Conservation (phyloP, 352 stramenopile species). For the Phytophthora pinifolia region DNA sequence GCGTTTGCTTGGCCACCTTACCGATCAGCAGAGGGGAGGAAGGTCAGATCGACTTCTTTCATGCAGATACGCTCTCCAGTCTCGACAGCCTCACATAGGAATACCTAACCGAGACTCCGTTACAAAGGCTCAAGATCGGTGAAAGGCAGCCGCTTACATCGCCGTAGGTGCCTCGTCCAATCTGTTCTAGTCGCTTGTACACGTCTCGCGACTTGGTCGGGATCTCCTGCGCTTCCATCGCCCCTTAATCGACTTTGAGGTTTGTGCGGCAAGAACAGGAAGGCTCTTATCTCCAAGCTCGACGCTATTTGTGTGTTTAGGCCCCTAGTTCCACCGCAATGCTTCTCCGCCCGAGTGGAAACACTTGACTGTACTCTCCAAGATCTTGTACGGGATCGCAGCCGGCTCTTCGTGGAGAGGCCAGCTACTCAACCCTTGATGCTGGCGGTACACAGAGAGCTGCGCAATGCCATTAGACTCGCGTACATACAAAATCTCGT, state of each 20-base stretch:
- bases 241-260: too few species aligned
- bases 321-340: conserved; percentile 21
- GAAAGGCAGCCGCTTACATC: conserved; percentile 38
- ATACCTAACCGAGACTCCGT: conserved; percentile 34
- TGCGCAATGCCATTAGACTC: conserved; percentile 16
- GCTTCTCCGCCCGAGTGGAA: conserved; percentile 40
- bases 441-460: conserved; percentile 48
- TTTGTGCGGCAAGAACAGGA: neutral
- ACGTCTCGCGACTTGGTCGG: conserved; percentile 21
- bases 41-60: conserved; percentile 59
- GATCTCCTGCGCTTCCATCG: conserved; percentile 6
- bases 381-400: conserved; percentile 61
- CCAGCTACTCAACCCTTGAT: conserved; percentile 18
- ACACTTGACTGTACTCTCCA: conserved; percentile 71
- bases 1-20: conserved; percentile 12
- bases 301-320: conserved; percentile 12
- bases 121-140: conserved; percentile 1
- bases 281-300: conserved; percentile 4
- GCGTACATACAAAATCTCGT: neutral
- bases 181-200: conserved; percentile 38
- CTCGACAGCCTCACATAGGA: conserved; percentile 33
- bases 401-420: conserved; percentile 26
- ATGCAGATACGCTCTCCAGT: conserved; percentile 41
- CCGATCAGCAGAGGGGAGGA: conserved; percentile 43
- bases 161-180: conserved; percentile 53